These are phyloP conservation scores for Rhizophagus clarus DNA, from an alignment of 192 early-diverging fungal species.

Conservation along the genomic window DNA sequence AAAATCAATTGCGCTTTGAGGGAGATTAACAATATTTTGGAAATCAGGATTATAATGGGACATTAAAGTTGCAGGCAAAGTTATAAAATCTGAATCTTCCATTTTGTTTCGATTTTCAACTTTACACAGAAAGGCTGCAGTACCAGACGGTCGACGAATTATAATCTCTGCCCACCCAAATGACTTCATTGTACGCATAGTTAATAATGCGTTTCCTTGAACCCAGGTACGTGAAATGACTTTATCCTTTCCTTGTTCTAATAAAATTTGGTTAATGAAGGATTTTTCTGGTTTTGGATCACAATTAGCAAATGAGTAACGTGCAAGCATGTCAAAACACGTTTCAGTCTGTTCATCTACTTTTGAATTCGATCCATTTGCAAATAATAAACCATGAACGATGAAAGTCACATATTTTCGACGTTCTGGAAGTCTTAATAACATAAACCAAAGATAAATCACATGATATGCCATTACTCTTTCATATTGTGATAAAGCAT, in stretches of 20 bases:
- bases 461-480: constrained; percentile 93
- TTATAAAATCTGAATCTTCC: constrained; percentile 48
- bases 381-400: constrained; percentile 68
- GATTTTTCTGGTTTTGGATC: constrained; percentile 61
- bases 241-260: constrained; percentile 49
- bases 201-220: constrained; percentile 86
- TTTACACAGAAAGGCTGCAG: constrained; percentile 65
- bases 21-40: constrained; percentile 29
- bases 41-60: constrained; percentile 49
- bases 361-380: constrained; percentile 54
- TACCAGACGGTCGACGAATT: constrained; percentile 81
- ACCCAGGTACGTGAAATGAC: constrained; percentile 72
- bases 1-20: background rate
- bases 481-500: constrained; percentile 78
- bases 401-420: constrained; percentile 81
- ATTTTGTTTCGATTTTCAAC: constrained; percentile 65
- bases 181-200: constrained; percentile 66
- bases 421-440: constrained; percentile 72
- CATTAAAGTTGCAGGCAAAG: constrained; percentile 57
- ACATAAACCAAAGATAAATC: constrained; percentile 87
- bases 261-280: constrained; percentile 54
- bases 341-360: constrained; percentile 88
- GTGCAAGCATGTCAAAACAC: constrained; percentile 92
- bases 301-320: constrained; percentile 78
- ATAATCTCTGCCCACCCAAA: constrained; percentile 80